Percentiles rank a stretch among this genome's conserved stretches.
These are phyloP conservation scores for Xylariaceae sp. DNA, from an alignment of 2,329 filamentous ascomycete genomes.

Conservation along the genomic window DNA sequence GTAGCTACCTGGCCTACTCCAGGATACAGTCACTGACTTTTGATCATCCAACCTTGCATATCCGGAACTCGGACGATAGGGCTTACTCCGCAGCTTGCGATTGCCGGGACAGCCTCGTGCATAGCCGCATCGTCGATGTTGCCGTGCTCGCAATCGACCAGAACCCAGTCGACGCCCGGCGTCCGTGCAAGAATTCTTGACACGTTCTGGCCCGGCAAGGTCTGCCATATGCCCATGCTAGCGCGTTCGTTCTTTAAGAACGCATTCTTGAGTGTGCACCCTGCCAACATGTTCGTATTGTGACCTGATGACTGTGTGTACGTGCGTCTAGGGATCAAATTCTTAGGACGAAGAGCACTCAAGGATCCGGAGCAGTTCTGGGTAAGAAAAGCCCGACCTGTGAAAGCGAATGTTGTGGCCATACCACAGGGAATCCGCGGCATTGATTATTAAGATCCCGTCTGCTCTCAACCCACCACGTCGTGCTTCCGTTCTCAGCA, in stretches of 20 bases:
- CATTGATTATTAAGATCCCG: background rate
- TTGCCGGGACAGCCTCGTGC: conserved; percentile 54
- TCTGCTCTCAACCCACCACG: background rate
- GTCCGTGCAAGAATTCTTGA: conserved; percentile 54
- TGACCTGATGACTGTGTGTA: background rate
- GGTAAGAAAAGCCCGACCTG: conserved; percentile 3
- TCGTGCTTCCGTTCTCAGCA: background rate
- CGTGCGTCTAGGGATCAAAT: background rate
- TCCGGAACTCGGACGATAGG: conserved; percentile 55
- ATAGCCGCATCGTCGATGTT: conserved; percentile 52
- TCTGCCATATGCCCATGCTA: conserved; percentile 58
- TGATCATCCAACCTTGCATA: conserved; percentile 51
- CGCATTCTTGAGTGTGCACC: conserved; percentile 42
- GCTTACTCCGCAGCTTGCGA: conserved; percentile 50
- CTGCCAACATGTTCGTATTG: conserved; percentile 18
- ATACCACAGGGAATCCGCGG: background rate
- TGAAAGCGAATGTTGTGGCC: conserved; percentile 6
- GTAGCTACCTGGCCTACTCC: background rate
- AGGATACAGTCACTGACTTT: conserved; percentile 38
- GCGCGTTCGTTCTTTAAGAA: conserved; percentile 43
- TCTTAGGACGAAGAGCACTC: background rate
- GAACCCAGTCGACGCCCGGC: conserved; percentile 60
- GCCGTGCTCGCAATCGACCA: conserved; percentile 56
- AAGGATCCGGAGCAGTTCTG: background rate
- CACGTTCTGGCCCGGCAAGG: conserved; percentile 55